These are phyloP conservation scores for Plasmodium knowlesi DNA, from an alignment of 169 alveolate species.

Conservation along the genomic window DNA sequence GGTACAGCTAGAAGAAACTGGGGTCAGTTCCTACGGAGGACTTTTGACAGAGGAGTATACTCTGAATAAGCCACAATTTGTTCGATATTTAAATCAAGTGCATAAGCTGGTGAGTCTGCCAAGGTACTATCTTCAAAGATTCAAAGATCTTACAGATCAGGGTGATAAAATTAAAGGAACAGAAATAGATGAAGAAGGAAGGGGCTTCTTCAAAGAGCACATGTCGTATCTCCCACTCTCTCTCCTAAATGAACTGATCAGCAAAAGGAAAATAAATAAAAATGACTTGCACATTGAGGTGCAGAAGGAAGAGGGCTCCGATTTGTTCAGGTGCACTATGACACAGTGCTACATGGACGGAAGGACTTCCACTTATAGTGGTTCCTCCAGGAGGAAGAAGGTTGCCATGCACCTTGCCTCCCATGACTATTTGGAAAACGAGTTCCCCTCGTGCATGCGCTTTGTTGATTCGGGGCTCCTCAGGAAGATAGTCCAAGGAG, in stretches of 20 bases:
- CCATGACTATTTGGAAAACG: conserved; percentile 22
- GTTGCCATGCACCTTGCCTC: conserved; percentile 49
- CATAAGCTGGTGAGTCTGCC: conserved; percentile 20
- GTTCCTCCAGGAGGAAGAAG: conserved; percentile 43
- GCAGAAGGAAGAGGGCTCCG: background rate
- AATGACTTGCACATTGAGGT: background rate
- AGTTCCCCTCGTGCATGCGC: conserved; percentile 20
- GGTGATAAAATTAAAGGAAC: background rate
- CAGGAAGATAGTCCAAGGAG: background rate
- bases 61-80: conserved; percentile 25
- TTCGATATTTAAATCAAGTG: conserved; percentile 18
- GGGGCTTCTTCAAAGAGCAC: background rate
- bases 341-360: conserved; percentile 21
- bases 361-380: background rate
- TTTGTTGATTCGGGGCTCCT: conserved; percentile 8
- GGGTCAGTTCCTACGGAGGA: conserved; percentile 6
- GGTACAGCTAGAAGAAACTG: background rate
- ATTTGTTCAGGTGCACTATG: conserved; percentile 15
- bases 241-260: conserved; percentile 41
- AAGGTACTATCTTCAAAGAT: background rate
- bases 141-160: background rate
- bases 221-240: conserved; percentile 12
- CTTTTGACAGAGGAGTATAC: conserved; percentile 4
- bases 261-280: conserved; percentile 20
- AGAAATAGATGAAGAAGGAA: background rate